Evolutionary conservation across 2,329 filamentous ascomycete species (phyloP).

Genomic region (Pyrenophora tritici-repentis): DNA sequence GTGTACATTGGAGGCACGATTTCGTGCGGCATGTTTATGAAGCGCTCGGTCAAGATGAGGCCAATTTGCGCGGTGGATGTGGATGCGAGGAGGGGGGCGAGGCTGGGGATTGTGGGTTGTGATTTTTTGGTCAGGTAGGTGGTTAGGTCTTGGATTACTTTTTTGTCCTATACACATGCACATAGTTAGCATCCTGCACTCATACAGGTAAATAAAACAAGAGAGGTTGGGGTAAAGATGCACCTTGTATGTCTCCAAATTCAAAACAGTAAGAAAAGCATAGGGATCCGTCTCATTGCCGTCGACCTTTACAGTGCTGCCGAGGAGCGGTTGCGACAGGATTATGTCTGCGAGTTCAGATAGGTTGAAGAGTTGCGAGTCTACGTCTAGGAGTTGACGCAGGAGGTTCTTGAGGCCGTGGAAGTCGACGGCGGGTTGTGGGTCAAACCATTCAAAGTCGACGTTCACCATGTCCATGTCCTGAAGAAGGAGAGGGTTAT

Average conservation of each 20-base stretch:
- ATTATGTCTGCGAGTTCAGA: slow-evolving; percentile 86
- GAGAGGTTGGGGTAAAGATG: neutral
- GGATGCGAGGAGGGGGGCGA: slow-evolving; percentile 46
- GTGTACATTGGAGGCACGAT: slow-evolving; percentile 91
- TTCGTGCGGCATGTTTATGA: slow-evolving; percentile 97
- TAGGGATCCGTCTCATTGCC: slow-evolving; percentile 91
- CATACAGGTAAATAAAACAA: too few relatives aligned
- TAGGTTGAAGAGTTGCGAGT: slow-evolving; percentile 83
- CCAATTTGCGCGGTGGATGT: slow-evolving; percentile 65
- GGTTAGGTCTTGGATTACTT: slow-evolving; percentile 71
- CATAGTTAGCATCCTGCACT: slow-evolving; percentile 5
- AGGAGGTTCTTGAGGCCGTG: slow-evolving; percentile 90
- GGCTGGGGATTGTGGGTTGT: slow-evolving; percentile 56
- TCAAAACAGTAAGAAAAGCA: slow-evolving; percentile 87
- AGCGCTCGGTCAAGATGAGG: slow-evolving; percentile 84
- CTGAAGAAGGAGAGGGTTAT: slow-evolving; percentile 51
- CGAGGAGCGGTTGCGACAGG: slow-evolving; percentile 82
- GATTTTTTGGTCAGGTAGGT: slow-evolving; percentile 67
- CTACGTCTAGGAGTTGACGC: slow-evolving; percentile 89
- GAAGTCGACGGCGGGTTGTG: slow-evolving; percentile 85
- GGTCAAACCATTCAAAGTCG: slow-evolving; percentile 99
- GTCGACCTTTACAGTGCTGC: slow-evolving; percentile 96
- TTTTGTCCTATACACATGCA: slow-evolving; percentile 61
- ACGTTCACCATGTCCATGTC: slow-evolving; percentile 92
- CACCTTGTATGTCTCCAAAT: slow-evolving; percentile 74